These are phyloP conservation scores for Hortaea sp. DNA, from an alignment of 2,329 filamentous ascomycete species.

Conservation along the genomic window DNA sequence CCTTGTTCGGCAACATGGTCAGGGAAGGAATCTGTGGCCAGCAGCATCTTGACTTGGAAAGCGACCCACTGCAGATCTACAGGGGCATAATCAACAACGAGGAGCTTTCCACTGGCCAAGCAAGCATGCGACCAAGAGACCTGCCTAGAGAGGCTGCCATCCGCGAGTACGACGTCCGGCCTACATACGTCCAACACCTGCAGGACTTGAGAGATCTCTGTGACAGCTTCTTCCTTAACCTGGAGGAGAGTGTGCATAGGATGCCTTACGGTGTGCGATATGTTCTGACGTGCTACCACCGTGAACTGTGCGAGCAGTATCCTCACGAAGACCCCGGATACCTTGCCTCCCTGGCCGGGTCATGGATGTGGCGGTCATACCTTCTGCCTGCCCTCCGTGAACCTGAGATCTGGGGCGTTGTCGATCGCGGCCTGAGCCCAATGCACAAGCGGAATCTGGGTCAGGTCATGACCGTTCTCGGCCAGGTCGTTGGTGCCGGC, in stretches of 20 bases:
- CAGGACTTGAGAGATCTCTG: slow-evolving; percentile 90
- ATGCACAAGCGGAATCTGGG: slow-evolving; percentile 86
- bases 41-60: slow-evolving; percentile 81
- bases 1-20: slow-evolving; percentile 74
- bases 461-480: slow-evolving; percentile 83
- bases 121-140: slow-evolving; percentile 71
- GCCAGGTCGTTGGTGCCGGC: slow-evolving; percentile 71
- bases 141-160: slow-evolving; percentile 91
- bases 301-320: slow-evolving; percentile 54
- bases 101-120: slow-evolving; percentile 79
- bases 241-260: slow-evolving; percentile 74
- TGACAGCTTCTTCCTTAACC: slow-evolving; percentile 71
- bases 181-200: slow-evolving; percentile 87
- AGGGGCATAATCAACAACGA: slow-evolving; percentile 93
- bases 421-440: slow-evolving; percentile 79
- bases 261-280: slow-evolving; percentile 93
- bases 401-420: slow-evolving; percentile 85
- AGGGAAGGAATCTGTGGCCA: slow-evolving; percentile 91
- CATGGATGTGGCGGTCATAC: slow-evolving; percentile 93
- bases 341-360: slow-evolving; percentile 71
- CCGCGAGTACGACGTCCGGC: slow-evolving; percentile 82
- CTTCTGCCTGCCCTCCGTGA: slow-evolving; percentile 80
- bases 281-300: slow-evolving; percentile 49
- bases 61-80: slow-evolving; percentile 96
- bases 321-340: slow-evolving; percentile 66